Evolutionary conservation across 257 asterid genomes (phyloP), one percentile per base, ranked within the genome.

Genomic region (Euphrasia confusa): DNA sequence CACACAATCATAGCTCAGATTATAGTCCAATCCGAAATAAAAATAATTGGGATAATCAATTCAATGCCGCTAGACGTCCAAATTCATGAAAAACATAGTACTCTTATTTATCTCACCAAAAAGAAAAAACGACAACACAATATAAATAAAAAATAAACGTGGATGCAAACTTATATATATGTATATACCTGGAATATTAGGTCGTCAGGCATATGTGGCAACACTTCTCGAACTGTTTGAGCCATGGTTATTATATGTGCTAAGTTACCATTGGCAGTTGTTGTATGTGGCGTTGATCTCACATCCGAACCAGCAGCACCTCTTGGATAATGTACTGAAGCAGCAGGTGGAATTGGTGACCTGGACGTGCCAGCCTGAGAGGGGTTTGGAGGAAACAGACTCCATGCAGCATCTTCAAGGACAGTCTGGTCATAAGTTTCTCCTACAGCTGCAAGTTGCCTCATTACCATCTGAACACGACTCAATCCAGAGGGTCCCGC

Each of bases 391-490:
- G 91, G 82, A 81, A 85, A 85, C 59, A 88, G 72, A 69, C 80
- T 78, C 92, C 94, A 85, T 14, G 87, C 70, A 68, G 88, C 72
- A 64, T 88, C 96, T 50, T 88, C 96, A 62, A 81, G 78, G 56
- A 89, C 84, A 53, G 87, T 82, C 65, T 87, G 90, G 37, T 92
- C 86, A 61, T 84, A 84, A 14, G 90, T 88, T 69, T 88, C 96
- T 68, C 96, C 96, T 39, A 85, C 96, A 57, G 96, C 92, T 37
- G 96, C 95, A 56, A 88, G 84, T 58, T 88, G 96, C 71, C 96
- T 81, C 96, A 88, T 85, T 82, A 88, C 86, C 94, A 80, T 83
- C 81, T 88, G 96, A 70, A 88, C 88, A 54, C 87, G 81, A 49
- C 89, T 83, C 52, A 88, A 68, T 68, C 96, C 89, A 53, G 95